A percentile compares a stretch with the other conserved stretches of the same genome.
These are phyloP conservation scores for Neurospora sp. DNA, from an alignment of 495 filamentous ascomycete genomes.

Conservation along the genomic window DNA sequence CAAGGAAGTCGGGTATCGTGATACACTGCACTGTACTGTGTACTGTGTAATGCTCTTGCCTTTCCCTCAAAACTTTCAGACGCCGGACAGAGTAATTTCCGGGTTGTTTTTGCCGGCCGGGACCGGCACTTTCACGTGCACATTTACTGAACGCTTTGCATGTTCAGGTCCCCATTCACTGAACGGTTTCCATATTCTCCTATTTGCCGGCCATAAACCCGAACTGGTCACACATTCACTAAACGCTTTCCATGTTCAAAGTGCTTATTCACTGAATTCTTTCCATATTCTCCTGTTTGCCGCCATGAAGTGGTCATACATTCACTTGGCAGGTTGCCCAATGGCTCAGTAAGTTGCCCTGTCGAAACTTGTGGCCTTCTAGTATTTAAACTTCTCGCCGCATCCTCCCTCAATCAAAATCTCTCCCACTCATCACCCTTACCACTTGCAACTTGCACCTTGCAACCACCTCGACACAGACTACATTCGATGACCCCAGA, in stretches of 20 bases:
- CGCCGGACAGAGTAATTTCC: neutral
- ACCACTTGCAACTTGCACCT: neutral
- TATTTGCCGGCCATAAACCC: too few relatives aligned
- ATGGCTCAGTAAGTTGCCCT: neutral
- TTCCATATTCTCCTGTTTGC: too few relatives aligned
- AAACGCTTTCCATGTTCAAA: too few relatives aligned
- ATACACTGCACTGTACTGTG: too few relatives aligned
- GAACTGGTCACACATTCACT: too few relatives aligned
- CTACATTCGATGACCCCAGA: neutral
- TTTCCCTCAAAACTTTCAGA: neutral
- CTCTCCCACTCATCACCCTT: neutral
- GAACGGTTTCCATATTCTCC: too few relatives aligned
- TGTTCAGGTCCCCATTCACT: too few relatives aligned
- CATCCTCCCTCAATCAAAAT: neutral
- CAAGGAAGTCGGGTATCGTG: too few relatives aligned
- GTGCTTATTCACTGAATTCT: too few relatives aligned
- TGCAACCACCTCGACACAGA: neutral
- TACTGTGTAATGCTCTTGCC: neutral
- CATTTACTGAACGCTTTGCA: too few relatives aligned
- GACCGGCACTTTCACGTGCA: neutral
- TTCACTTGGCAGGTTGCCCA: neutral
- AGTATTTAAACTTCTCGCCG: neutral
- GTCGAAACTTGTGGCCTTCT: neutral
- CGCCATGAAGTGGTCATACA: neutral
- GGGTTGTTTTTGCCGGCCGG: neutral